Base-by-base conservation (phyloP, 1,284 basidiomycete species). In the Melampsora occidentalis region DNA sequence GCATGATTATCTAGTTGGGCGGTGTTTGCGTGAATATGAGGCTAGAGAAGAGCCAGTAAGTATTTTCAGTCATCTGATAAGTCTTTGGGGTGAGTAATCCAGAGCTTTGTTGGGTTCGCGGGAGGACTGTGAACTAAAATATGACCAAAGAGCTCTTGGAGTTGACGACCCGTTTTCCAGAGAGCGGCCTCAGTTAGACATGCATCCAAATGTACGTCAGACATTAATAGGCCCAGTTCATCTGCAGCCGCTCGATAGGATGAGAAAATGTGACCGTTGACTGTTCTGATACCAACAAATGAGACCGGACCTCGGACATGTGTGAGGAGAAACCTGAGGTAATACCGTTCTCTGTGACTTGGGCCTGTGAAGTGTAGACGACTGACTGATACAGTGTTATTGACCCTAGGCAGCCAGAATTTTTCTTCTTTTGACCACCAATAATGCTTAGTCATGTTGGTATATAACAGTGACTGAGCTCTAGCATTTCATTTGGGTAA, bases 111-210 rank as follows among this genome's bases (percentile, higher is more conserved):
- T 1, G 68, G 68, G 7, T 59, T 33, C 7, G 68, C 53, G n/a
- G 68, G 68, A 1, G 68, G 25, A 5, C 49, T 57, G 28, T 57
- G 53, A 20, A 70, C 33, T 5, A 25, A 59, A 14, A 71, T 71
- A 2, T 61, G 20, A 7, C 20, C 25, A 35, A 61, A 70, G 49
- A 70, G n/a, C 68, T 70, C 22, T 7, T 4, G 25, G 1, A 70
- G 28, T 20, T 25, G 25, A 25, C 25, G 1, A 25, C 25, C 25
- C 25, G 25, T 25, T 25, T 25, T 25, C 25, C 25, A n/a, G 2
- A 22, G 9, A 4, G n/a, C n/a, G 2, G 66, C 66, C n/a, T 70
- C 33, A 4, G 28, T 25, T 31, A 61, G 39, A 1, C 48, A 18
- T 33, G 33, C 31, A 16, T 70, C 25, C 14, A 57, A 59, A 39